phyloP scores from a whole-genome alignment of 2,329 filamentous ascomycete genomes.

The Tolypocladium pustulatum region DNA sequence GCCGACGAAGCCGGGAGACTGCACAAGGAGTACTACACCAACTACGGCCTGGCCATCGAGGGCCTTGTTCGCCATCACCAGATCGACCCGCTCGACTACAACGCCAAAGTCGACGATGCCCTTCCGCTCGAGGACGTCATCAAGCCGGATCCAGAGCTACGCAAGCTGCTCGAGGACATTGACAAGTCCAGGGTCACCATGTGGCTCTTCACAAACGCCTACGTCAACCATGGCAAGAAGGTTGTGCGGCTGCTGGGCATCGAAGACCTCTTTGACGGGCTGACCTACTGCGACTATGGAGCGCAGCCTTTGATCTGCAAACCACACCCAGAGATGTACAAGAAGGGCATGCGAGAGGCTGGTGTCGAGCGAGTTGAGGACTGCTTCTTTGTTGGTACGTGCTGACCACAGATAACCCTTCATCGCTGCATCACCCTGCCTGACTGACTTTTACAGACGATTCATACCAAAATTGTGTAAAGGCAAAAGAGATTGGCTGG shows the following conservation, averaged over 20 bases:
- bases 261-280: conserved; percentile 84
- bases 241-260: conserved; percentile 74
- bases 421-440: not conserved
- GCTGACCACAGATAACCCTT: not conserved
- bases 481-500: conserved; percentile 75
- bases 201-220: conserved; percentile 96
- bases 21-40: conserved; percentile 86
- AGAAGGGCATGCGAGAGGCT: conserved; percentile 80
- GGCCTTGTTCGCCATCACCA: conserved; percentile 88
- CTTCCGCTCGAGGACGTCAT: conserved; percentile 79
- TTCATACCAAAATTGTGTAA: conserved; percentile 70
- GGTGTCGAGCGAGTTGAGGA: conserved; percentile 55
- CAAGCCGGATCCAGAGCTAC: conserved; percentile 64
- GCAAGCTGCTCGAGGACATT: conserved; percentile 68
- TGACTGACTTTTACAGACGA: conserved; percentile 57
- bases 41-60: conserved; percentile 95
- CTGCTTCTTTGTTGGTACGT: conserved; percentile 88
- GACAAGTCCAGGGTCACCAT: conserved; percentile 74
- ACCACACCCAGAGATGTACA: conserved; percentile 71
- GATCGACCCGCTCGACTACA: conserved; percentile 92
- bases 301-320: conserved; percentile 72
- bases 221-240: conserved; percentile 73
- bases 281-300: conserved; percentile 89
- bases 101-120: conserved; percentile 87
- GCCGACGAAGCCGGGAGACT: conserved; percentile 73